These are phyloP conservation scores for Aspergillus awamori DNA, from an alignment of 2,329 filamentous ascomycete species.

Conservation along the genomic window DNA sequence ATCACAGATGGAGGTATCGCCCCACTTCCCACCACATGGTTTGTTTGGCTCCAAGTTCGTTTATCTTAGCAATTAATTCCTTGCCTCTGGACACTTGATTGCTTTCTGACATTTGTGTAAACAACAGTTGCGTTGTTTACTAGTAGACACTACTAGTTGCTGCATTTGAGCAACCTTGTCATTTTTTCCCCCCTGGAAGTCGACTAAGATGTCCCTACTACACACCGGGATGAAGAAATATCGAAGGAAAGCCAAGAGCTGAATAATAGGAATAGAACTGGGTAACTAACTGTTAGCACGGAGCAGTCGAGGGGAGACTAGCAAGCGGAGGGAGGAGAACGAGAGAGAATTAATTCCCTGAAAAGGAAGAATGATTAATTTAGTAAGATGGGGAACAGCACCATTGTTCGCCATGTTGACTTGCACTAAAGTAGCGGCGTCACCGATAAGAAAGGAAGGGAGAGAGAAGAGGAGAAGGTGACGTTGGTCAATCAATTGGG, in stretches of 20 bases:
- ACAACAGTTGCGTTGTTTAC: not conserved
- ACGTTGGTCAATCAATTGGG: constrained; percentile 1
- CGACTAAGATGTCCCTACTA: too few relatives aligned
- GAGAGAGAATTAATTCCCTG: not conserved
- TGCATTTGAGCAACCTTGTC: too few relatives aligned
- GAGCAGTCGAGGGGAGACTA: not conserved
- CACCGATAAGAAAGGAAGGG: constrained; percentile 1
- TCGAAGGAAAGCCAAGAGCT: too few relatives aligned
- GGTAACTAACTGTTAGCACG: not conserved
- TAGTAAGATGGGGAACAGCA: not conserved
- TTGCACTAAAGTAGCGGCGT: not conserved
- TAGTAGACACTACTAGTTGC: too few relatives aligned
- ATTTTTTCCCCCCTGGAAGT: too few relatives aligned
- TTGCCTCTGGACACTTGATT: not conserved
- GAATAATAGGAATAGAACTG: too few relatives aligned
- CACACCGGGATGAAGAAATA: too few relatives aligned
- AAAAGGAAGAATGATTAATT: not conserved
- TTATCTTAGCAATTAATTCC: not conserved
- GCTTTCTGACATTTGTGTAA: not conserved
- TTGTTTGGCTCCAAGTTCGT: constrained; percentile 6
- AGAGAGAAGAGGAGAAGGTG: constrained; percentile 5
- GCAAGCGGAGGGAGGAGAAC: not conserved
- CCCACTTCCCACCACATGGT: constrained; percentile 28
- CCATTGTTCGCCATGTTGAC: not conserved
- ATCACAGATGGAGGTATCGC: constrained; percentile 12